Base-by-base conservation (phyloP, 2,329 filamentous ascomycete genomes). In the Phialophora expanda region DNA sequence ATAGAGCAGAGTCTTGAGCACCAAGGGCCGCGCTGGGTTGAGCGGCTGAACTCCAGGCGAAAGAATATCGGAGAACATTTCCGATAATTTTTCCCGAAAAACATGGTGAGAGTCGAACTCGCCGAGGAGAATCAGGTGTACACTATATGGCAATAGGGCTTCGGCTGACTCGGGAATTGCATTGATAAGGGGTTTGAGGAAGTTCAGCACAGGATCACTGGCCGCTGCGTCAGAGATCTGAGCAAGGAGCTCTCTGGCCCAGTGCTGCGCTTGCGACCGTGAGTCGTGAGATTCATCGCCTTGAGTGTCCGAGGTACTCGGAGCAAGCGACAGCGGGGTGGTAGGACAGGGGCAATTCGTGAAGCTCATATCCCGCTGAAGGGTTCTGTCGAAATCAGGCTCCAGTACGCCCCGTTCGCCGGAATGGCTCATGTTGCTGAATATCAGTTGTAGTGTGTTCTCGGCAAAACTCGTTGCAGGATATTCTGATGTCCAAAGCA, bases 1-100 rank as follows among this genome's bases (percentile, higher is more conserved):
- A 74, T 98, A 99, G 2, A 99, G 80, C 32, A 99, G 82, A 3
- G 89, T 86, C 69, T 92, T 90, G 46, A 98, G 84, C 0, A 97
- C 80, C 41, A 95, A 84, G 66, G 87, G 88, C 58, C 90, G 79
- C 72, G 92, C 92, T 5, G 87, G 83, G 64, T 84, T 85, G 0
- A 80, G 85, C 63, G 24, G 46, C 53, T 61, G 71, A 1, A 76
- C 20, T 7, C 20, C 44, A 6, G 50, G 14, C 6, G 20, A 46
- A 68, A 12, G 81, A 77, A 66, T 79, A 77, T 67, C 77, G 2
- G 79, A 78, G 41, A 98, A 85, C 83, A 90, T 92, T 9, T 80
- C 78, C 41, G 83, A 86, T 65, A 91, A 83, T 1, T 88, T 83
- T 9, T 81, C 80, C 0, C 93, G 97, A 0, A 97, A 75, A 7